Evolutionary conservation across 106 monocot genomes (phyloP).

Genomic region (Amphibolis antarctica): DNA sequence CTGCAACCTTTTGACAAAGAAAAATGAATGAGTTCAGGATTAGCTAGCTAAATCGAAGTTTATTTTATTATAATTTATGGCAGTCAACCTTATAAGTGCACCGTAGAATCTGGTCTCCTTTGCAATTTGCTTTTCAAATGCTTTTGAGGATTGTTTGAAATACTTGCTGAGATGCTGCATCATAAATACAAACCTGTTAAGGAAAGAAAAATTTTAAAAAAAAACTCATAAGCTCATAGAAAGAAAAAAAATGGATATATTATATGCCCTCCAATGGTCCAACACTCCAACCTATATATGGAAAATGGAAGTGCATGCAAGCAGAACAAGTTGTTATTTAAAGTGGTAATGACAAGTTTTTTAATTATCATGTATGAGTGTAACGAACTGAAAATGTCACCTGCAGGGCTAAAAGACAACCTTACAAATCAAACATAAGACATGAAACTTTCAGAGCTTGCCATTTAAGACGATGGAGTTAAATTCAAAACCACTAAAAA

Average conservation of each 20-base stretch:
- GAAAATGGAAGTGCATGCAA: too few relatives aligned
- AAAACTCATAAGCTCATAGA: background rate
- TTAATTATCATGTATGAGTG: too few relatives aligned
- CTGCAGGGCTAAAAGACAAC: too few relatives aligned
- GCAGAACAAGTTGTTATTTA: too few relatives aligned
- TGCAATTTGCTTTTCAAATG: conserved; percentile 71
- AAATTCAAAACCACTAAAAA: too few relatives aligned
- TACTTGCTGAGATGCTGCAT: conserved; percentile 72
- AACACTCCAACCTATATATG: too few relatives aligned
- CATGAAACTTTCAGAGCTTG: too few relatives aligned
- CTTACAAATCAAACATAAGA: background rate
- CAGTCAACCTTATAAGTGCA: conserved; percentile 63
- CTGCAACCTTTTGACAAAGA: conserved; percentile 52
- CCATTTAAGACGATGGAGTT: too few relatives aligned
- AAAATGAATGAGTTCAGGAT: background rate
- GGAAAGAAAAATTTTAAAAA: background rate
- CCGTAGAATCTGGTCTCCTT: conserved; percentile 83
- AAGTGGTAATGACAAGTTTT: too few relatives aligned
- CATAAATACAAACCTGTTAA: conserved; percentile 3
- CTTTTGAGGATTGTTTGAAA: conserved; percentile 87
- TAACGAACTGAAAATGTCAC: too few relatives aligned
- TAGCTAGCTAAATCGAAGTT: background rate
- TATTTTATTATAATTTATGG: background rate
- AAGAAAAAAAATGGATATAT: background rate
- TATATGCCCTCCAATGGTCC: too few relatives aligned